A percentile compares a stretch with the other conserved stretches of the same genome.
These are phyloP conservation scores for Gillenia trifoliata DNA, from an alignment of 306 rosid species.

Conservation along the genomic window DNA sequence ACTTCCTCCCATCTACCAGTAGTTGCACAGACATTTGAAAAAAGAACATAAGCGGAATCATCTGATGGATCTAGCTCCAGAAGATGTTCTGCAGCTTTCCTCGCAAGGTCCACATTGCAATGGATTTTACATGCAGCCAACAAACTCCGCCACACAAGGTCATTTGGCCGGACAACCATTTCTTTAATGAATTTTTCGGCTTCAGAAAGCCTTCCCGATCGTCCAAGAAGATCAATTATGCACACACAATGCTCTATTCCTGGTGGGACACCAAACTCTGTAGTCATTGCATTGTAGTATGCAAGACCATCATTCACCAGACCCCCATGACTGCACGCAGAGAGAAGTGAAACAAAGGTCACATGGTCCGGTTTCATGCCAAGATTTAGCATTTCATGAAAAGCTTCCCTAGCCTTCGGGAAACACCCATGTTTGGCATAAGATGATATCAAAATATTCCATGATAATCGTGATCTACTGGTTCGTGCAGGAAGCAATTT, in stretches of 20 bases:
- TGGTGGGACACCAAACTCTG: slow-evolving; percentile 43
- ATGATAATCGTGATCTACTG: slow-evolving; percentile 58
- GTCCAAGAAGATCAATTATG: slow-evolving; percentile 89
- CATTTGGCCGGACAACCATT: slow-evolving; percentile 67
- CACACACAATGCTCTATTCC: slow-evolving; percentile 88
- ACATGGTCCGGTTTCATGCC: slow-evolving; percentile 77
- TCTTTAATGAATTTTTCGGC: slow-evolving; percentile 60
- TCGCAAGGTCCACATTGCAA: slow-evolving; percentile 68
- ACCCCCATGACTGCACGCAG: slow-evolving; percentile 93
- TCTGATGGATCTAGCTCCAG: slow-evolving; percentile 62
- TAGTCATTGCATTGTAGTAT: slow-evolving; percentile 61
- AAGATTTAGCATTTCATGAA: slow-evolving; percentile 64
- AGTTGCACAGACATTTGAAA: slow-evolving; percentile 78
- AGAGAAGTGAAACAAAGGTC: slow-evolving; percentile 84
- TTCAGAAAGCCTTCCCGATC: slow-evolving; percentile 81
- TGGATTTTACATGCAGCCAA: slow-evolving; percentile 79
- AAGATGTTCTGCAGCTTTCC: slow-evolving; percentile 65
- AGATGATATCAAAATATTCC: slow-evolving; percentile 87
- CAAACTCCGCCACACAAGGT: slow-evolving; percentile 81
- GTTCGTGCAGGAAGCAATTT: slow-evolving; percentile 51
- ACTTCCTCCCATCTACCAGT: slow-evolving; percentile 77
- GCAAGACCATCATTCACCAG: slow-evolving; percentile 86
- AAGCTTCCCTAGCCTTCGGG: slow-evolving; percentile 58
- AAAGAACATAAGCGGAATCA: slow-evolving; percentile 90
- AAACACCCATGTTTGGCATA: slow-evolving; percentile 78